A percentile compares a stretch with the other conserved stretches of the same genome.
These are phyloP conservation scores for Lophiotrema nucula DNA, from an alignment of 495 filamentous ascomycete species.

Conservation along the genomic window DNA sequence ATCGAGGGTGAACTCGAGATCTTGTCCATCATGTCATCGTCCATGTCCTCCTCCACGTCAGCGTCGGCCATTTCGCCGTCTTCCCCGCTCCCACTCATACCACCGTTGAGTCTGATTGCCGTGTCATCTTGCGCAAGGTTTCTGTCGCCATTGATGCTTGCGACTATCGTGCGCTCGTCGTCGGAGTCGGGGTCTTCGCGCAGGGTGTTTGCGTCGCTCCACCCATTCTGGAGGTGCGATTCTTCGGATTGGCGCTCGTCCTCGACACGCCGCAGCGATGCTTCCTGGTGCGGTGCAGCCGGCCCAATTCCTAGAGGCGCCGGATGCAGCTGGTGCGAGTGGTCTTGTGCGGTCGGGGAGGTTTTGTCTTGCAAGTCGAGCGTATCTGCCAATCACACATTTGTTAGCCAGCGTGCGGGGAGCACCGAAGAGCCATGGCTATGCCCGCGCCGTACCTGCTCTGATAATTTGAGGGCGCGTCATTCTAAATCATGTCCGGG, in stretches of 20 bases:
- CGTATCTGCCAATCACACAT: slow-evolving; percentile 62
- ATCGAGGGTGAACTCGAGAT: slow-evolving; percentile 98
- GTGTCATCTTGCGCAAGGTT: slow-evolving; percentile 24
- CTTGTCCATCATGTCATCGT: slow-evolving; percentile 92
- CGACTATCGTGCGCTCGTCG: slow-evolving; percentile 33
- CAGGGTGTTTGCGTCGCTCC: slow-evolving; percentile 51
- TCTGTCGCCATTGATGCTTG: slow-evolving; percentile 28
- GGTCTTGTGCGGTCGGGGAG: slow-evolving; percentile 79
- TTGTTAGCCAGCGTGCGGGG: too few species aligned
- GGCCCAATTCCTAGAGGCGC: slow-evolving; percentile 55
- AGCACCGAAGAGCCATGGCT: slow-evolving; percentile 23
- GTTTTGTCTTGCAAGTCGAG: slow-evolving; percentile 88
- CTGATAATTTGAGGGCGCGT: slow-evolving; percentile 75
- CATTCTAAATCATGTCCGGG: slow-evolving; percentile 49
- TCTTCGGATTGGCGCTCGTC: slow-evolving; percentile 69
- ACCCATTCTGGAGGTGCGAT: slow-evolving; percentile 47
- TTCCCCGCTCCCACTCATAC: slow-evolving; percentile 18
- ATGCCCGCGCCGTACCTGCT: slow-evolving; percentile 59
- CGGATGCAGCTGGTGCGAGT: slow-evolving; percentile 57
- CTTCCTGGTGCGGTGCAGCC: slow-evolving; percentile 79
- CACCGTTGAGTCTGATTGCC: slow-evolving; percentile 31
- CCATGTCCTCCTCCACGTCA: slow-evolving; percentile 59
- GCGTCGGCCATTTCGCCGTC: slow-evolving; percentile 67
- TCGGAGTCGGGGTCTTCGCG: slow-evolving; percentile 43
- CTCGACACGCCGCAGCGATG: slow-evolving; percentile 73